These are phyloP conservation scores for Pichia sp. DNA, from an alignment of 1,139 yeast species.

Conservation along the genomic window DNA sequence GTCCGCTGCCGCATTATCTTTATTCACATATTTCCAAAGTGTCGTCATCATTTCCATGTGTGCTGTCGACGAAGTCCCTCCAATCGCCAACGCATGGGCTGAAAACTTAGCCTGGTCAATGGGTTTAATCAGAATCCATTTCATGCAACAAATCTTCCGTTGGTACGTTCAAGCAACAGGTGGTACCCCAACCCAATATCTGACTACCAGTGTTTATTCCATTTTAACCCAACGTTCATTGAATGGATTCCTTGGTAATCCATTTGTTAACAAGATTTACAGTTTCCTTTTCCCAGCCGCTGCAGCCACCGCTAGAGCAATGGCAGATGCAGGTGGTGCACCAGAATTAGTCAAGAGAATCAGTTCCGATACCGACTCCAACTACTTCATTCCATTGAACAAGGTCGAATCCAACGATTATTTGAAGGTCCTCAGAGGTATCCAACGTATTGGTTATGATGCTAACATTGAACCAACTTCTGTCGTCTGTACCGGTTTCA, in stretches of 20 bases:
- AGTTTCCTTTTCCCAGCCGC: constrained; percentile 7
- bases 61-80: constrained; percentile 71
- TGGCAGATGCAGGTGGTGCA: no score
- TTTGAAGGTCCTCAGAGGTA: constrained; percentile 68
- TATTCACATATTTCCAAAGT: constrained; percentile 74
- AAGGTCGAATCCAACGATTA: constrained; percentile 31
- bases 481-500: constrained; percentile 72
- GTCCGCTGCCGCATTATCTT: constrained; percentile 71
- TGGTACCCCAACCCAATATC: constrained; percentile 62
- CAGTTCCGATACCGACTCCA: constrained; percentile 7
- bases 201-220: constrained; percentile 53
- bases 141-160: constrained; percentile 75
- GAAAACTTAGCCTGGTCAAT: constrained; percentile 84
- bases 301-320: no score
- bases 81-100: constrained; percentile 79
- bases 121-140: constrained; percentile 67
- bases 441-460: constrained; percentile 66
- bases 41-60: constrained; percentile 74
- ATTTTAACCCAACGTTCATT: constrained; percentile 67
- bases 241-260: constrained; percentile 28
- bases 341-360: constrained; percentile 8
- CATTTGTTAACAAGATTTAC: constrained; percentile 17
- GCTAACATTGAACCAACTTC: constrained; percentile 72
- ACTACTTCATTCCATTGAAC: constrained; percentile 24
- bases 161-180: constrained; percentile 85